Evolutionary conservation across 1,139 yeast species (phyloP).

Genomic region (Candida smagusa): DNA sequence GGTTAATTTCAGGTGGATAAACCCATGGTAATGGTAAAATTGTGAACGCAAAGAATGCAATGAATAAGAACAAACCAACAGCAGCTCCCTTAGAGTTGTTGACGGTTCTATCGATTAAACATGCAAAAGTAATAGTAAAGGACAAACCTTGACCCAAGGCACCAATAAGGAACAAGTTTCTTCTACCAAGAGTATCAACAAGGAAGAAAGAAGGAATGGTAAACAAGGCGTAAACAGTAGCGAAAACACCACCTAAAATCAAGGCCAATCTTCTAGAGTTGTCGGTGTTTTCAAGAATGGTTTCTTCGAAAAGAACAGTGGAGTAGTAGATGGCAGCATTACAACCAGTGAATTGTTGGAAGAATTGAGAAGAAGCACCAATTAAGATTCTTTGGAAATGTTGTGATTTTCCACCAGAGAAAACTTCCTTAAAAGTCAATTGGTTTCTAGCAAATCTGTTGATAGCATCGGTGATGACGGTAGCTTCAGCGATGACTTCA

Average conservation of each 20-base stretch:
- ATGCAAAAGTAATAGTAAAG: conserved; percentile 40
- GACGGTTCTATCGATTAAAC: conserved; percentile 32
- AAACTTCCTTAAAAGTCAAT: conserved; percentile 46
- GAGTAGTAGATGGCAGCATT: conserved; percentile 69
- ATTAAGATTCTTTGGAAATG: conserved; percentile 53
- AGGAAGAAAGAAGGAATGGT: conserved; percentile 64
- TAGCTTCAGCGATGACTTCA: conserved; percentile 40
- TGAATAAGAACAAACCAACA: conserved; percentile 27
- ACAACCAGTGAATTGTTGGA: conserved; percentile 63
- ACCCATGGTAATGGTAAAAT: conserved; percentile 49
- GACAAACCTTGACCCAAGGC: conserved; percentile 46
- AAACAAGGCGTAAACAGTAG: conserved; percentile 58
- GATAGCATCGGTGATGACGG: conserved; percentile 41
- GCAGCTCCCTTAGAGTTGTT: conserved; percentile 46
- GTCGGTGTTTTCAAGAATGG: conserved; percentile 30
- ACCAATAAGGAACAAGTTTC: conserved; percentile 54
- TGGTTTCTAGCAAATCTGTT: conserved; percentile 36
- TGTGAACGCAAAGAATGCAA: conserved; percentile 27
- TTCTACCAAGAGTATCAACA: conserved; percentile 65
- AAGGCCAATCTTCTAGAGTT: conserved; percentile 50
- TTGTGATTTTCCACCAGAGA: conserved; percentile 57
- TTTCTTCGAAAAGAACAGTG: conserved; percentile 57
- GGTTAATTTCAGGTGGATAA: conserved; percentile 62
- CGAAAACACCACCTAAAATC: conserved; percentile 62
- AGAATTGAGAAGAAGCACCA: conserved; percentile 65